These are phyloP conservation scores for Colletotrichum karsti DNA, from an alignment of 2,329 filamentous ascomycete genomes.

Conservation along the genomic window DNA sequence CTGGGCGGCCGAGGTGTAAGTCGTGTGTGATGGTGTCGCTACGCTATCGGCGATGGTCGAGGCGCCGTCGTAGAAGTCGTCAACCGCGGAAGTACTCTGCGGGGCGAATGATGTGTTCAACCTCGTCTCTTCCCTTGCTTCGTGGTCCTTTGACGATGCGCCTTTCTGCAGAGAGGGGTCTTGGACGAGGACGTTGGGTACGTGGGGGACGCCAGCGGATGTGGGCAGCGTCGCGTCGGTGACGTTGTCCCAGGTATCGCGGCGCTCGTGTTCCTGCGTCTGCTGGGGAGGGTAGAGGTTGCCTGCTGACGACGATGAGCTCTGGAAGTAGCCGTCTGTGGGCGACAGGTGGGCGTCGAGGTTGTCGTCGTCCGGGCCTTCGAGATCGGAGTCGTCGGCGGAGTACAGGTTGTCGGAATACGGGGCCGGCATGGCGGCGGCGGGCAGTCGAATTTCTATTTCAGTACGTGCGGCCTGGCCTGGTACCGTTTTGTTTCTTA, in stretches of 20 bases:
- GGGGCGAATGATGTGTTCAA: conserved; percentile 35
- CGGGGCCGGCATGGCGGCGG: conserved; percentile 50
- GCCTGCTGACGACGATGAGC: conserved; percentile 40
- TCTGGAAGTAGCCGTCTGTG: conserved; percentile 61
- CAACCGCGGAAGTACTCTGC: conserved; percentile 8
- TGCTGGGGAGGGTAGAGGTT: conserved; percentile 33
- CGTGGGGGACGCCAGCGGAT: conserved; percentile 48
- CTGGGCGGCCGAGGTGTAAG: conserved; percentile 7
- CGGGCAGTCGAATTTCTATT: conserved; percentile 23
- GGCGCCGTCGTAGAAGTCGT: conserved; percentile 14
- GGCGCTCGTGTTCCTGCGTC: neutral
- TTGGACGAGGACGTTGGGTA: conserved; percentile 58
- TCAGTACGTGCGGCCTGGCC: neutral
- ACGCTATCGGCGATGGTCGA: conserved; percentile 21
- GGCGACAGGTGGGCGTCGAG: conserved; percentile 47
- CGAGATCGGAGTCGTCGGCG: conserved; percentile 23
- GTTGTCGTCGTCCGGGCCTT: conserved; percentile 33
- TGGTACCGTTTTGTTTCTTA: conserved; percentile 12
- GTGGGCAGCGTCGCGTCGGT: conserved; percentile 33
- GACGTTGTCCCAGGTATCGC: conserved; percentile 19
- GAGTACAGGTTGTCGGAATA: conserved; percentile 46
- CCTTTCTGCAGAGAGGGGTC: conserved; percentile 53
- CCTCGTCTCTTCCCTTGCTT: conserved; percentile 51
- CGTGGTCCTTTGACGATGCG: conserved; percentile 48
- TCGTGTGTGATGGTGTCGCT: conserved; percentile 22